Evolutionary conservation across 1,284 basidiomycete species (phyloP).

Genomic region (Cutaneotrichosporon mucoides): DNA sequence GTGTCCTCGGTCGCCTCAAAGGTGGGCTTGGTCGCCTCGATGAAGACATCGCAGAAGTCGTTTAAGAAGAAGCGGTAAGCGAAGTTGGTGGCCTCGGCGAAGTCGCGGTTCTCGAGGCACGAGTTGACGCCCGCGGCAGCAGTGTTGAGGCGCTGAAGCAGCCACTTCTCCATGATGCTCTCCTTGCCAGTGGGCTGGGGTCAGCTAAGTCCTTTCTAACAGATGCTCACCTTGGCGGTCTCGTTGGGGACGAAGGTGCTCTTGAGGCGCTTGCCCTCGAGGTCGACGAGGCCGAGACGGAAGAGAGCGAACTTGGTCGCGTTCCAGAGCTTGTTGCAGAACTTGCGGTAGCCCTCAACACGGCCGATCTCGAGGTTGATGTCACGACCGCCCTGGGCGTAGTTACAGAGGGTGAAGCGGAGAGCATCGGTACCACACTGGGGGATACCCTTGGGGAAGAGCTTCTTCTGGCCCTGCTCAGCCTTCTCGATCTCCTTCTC

Average conservation of each 20-base stretch:
- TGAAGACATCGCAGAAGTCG: conserved; percentile 97
- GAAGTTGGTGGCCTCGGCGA: conserved; percentile 81
- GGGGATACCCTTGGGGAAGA: conserved; percentile 98
- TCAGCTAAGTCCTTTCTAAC: not conserved
- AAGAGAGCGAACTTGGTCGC: conserved; percentile 98
- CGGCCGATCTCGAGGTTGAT: conserved; percentile 94
- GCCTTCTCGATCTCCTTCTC: conserved; percentile 91
- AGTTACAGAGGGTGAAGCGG: conserved; percentile 91
- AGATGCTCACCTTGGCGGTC: conserved; percentile 51
- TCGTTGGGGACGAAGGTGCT: conserved; percentile 71
- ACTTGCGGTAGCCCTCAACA: conserved; percentile 99
- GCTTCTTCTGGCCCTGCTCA: conserved; percentile 93
- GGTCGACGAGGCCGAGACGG: conserved; percentile 64
- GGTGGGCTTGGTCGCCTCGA: conserved; percentile 98
- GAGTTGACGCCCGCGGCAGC: conserved; percentile 74
- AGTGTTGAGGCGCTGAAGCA: conserved; percentile 86
- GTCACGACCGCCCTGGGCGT: conserved; percentile 81
- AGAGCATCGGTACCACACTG: conserved; percentile 98
- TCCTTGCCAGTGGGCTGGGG: conserved; percentile 73
- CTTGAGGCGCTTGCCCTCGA: conserved; percentile 44
- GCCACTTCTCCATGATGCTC: conserved; percentile 91
- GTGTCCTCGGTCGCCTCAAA: conserved; percentile 69
- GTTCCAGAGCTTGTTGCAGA: conserved; percentile 99
- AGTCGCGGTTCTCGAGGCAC: conserved; percentile 75
- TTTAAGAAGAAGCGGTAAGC: conserved; percentile 97